phyloP scores from a whole-genome alignment of 2,329 filamentous ascomycete species.

The Purpureocillium lavendulum region DNA sequence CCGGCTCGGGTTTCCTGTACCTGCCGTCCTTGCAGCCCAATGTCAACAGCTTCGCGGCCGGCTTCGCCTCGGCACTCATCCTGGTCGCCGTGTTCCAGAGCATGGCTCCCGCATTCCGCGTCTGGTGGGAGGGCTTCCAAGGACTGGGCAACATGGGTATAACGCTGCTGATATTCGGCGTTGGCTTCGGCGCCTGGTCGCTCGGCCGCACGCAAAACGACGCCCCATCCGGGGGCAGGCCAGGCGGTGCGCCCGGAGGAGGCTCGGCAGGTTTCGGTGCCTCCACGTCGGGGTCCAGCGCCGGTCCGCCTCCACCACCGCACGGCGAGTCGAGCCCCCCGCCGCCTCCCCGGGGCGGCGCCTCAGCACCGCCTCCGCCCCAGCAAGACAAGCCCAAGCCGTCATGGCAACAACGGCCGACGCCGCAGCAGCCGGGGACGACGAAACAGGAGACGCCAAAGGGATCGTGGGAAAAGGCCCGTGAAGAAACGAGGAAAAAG shows the following conservation, averaged over 20 bases:
- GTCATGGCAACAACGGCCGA: slow-evolving; percentile 7
- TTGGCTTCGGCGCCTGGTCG: slow-evolving; percentile 73
- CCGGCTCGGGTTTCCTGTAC: slow-evolving; percentile 85
- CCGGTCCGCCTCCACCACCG: slow-evolving; percentile 21
- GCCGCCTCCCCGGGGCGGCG: slow-evolving; percentile 3
- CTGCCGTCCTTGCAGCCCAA: slow-evolving; percentile 83
- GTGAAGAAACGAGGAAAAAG: slow-evolving; percentile 55
- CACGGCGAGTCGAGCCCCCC: slow-evolving; percentile 10
- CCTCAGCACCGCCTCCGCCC: slow-evolving; percentile 7
- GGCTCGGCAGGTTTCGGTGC: slow-evolving; percentile 19
- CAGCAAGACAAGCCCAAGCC: slow-evolving; percentile 10
- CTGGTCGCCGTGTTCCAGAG: slow-evolving; percentile 64
- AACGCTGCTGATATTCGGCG: slow-evolving; percentile 59
- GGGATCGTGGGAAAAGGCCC: slow-evolving; percentile 58
- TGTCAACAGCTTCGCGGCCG: slow-evolving; percentile 84
- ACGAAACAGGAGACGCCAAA: slow-evolving; percentile 23
- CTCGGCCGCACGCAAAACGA: slow-evolving; percentile 29
- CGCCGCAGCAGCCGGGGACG: slow-evolving; percentile 13
- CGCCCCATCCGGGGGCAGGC: slow-evolving; percentile 9
- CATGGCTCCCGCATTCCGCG: slow-evolving; percentile 63
- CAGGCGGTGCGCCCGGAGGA: slow-evolving; percentile 11
- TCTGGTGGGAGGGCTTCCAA: slow-evolving; percentile 65
- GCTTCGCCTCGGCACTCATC: slow-evolving; percentile 69
- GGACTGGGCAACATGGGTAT: slow-evolving; percentile 67
- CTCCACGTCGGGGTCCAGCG: slow-evolving; percentile 20